phyloP scores from a whole-genome alignment of 2,329 filamentous ascomycete species.

The Colletotrichum sp. region DNA sequence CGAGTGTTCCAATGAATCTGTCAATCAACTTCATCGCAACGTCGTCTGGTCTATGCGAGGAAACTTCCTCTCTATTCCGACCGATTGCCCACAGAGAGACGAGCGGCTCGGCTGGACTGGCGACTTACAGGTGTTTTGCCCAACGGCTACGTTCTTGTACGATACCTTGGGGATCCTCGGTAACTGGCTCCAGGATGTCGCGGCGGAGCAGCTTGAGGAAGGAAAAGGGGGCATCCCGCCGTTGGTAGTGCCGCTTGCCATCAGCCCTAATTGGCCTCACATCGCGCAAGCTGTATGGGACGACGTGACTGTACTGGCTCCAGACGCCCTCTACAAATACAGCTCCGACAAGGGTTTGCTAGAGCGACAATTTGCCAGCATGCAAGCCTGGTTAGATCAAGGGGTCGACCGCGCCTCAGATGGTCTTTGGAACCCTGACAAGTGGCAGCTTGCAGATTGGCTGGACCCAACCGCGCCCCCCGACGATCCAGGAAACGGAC shows the following conservation, averaged over 20 bases:
- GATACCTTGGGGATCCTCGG: conserved; percentile 10
- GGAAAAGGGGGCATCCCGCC: conserved; percentile 39
- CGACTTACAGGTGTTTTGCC: conserved; percentile 9
- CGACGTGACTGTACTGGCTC: conserved; percentile 7
- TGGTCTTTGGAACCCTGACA: conserved; percentile 11
- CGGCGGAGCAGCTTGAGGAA: conserved; percentile 6
- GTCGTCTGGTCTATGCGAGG: conserved; percentile 19
- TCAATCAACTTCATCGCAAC: conserved; percentile 10
- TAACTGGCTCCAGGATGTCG: conserved; percentile 13
- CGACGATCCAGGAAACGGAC: conserved; percentile 9
- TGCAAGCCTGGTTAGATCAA: conserved; percentile 10
- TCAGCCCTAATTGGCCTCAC: conserved; percentile 23
- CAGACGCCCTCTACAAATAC: background rate
- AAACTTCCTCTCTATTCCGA: conserved; percentile 12
- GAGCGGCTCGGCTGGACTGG: conserved; percentile 16
- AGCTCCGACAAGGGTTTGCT: conserved; percentile 8
- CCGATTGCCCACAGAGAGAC: conserved; percentile 15
- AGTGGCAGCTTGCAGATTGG: conserved; percentile 16
- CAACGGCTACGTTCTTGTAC: conserved; percentile 11
- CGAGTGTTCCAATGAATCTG: conserved; percentile 4
- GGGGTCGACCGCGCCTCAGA: conserved; percentile 12
- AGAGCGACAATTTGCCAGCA: conserved; percentile 3
- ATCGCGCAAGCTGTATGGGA: conserved; percentile 17
- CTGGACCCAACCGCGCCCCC: conserved; percentile 12
- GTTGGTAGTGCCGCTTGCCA: conserved; percentile 32